phyloP scores from a whole-genome alignment of 179 eudicot genomes.

The Sideroxylon spinosum region DNA sequence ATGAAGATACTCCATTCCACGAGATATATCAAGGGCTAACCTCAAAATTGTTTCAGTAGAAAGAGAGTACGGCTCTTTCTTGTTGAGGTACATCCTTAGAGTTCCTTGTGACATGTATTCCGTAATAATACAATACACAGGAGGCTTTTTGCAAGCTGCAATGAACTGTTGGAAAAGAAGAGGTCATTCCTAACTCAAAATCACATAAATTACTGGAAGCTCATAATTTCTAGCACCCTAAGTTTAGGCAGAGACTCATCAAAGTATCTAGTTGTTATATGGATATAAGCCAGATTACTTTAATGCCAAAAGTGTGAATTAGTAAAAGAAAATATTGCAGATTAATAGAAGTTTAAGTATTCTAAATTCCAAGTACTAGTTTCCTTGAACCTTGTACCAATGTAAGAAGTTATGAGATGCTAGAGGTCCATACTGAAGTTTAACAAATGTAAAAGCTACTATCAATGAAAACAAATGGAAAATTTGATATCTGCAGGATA shows the following conservation, averaged over 20 bases:
- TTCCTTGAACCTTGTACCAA: neutral
- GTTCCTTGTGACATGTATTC: conserved; percentile 99
- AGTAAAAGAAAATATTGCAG: neutral
- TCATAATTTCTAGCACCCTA: neutral
- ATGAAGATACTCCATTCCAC: conserved; percentile 94
- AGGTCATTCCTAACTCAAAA: neutral
- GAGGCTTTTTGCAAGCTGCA: conserved; percentile 93
- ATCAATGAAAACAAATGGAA: neutral
- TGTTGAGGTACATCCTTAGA: conserved; percentile 88
- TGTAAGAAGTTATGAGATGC: neutral
- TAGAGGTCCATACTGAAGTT: neutral
- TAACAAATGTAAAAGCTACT: neutral
- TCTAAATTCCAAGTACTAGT: neutral
- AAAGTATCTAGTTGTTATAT: neutral
- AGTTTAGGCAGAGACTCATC: no score
- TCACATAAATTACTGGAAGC: neutral
- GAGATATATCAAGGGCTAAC: conserved; percentile 83
- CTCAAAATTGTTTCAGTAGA: conserved; percentile 70
- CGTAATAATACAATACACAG: conserved; percentile 86
- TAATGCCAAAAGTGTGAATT: neutral
- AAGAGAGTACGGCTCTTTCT: conserved; percentile 85
- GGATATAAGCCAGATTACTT: neutral
- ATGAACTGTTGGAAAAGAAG: conserved; percentile 56
- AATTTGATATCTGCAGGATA: neutral
- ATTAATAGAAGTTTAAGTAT: neutral